A percentile compares a stretch with the other conserved stretches of the same genome.
These are phyloP conservation scores for Zoysia pacifica DNA, from an alignment of 176 grass and related monocot genomes.

Conservation along the genomic window DNA sequence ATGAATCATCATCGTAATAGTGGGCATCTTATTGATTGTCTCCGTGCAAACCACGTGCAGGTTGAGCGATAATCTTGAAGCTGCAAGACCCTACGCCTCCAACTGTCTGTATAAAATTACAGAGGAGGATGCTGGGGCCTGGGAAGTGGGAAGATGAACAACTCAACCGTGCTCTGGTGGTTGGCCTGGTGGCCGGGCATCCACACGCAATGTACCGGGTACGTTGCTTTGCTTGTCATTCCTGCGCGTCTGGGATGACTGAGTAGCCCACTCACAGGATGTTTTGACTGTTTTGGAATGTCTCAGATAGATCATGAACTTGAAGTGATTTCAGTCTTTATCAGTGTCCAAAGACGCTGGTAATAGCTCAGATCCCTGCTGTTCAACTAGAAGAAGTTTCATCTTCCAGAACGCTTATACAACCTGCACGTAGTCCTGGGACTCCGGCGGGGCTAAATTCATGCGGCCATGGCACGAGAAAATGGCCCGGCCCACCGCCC, in stretches of 20 bases:
- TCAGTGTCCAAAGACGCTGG: background rate
- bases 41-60: background rate
- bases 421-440: no score
- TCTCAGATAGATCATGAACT: background rate
- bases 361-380: no score
- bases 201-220: background rate
- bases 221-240: background rate
- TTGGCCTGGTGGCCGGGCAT: background rate
- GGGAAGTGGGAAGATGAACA: background rate
- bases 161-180: background rate
- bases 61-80: background rate
- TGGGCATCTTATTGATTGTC: background rate
- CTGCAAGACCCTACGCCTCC: no score
- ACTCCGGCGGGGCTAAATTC: no score
- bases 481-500: no score
- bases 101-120: background rate
- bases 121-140: background rate
- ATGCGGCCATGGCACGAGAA: no score
- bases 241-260: background rate
- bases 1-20: background rate
- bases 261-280: background rate
- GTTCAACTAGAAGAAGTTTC: no score
- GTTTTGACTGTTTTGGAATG: background rate
- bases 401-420: no score
- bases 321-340: background rate